Evolutionary conservation across 257 asterid species (phyloP).

Genomic region (Solanum gracilifrons): DNA sequence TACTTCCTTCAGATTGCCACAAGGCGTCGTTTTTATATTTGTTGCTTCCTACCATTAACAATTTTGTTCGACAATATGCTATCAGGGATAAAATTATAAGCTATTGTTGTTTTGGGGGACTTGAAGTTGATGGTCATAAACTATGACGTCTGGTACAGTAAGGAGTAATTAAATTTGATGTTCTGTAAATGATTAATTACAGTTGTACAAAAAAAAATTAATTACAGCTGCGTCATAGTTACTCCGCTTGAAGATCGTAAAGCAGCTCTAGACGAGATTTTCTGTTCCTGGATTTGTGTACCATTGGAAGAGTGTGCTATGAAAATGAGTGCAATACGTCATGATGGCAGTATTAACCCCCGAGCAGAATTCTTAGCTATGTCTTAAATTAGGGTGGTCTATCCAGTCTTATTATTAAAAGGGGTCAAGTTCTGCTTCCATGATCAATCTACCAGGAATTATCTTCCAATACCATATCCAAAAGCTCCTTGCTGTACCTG

Average conservation of each 20-base stretch:
- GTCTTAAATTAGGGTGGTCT: not conserved
- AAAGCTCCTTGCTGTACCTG: not conserved
- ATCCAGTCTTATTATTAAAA: not conserved
- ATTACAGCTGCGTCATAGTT: not conserved
- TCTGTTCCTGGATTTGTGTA: not conserved
- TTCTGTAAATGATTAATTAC: not conserved
- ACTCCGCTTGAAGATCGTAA: not conserved
- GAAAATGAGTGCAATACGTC: not conserved
- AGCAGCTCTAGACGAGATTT: not conserved
- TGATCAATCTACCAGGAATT: conserved; percentile 5
- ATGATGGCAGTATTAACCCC: not conserved
- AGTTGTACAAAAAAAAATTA: not conserved
- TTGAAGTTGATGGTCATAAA: not conserved
- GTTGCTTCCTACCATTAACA: not conserved
- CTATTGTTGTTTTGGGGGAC: not conserved
- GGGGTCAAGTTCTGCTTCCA: not conserved
- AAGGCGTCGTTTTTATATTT: not conserved
- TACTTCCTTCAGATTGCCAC: not conserved
- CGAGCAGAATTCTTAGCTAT: not conserved
- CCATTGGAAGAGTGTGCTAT: not conserved
- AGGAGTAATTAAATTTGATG: not conserved
- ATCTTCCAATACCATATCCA: not conserved
- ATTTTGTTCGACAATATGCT: not conserved
- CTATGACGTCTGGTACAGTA: not conserved
- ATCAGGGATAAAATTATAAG: not conserved